Evolutionary conservation across 495 filamentous ascomycete species (phyloP).

Genomic region (Cercophora scortea): DNA sequence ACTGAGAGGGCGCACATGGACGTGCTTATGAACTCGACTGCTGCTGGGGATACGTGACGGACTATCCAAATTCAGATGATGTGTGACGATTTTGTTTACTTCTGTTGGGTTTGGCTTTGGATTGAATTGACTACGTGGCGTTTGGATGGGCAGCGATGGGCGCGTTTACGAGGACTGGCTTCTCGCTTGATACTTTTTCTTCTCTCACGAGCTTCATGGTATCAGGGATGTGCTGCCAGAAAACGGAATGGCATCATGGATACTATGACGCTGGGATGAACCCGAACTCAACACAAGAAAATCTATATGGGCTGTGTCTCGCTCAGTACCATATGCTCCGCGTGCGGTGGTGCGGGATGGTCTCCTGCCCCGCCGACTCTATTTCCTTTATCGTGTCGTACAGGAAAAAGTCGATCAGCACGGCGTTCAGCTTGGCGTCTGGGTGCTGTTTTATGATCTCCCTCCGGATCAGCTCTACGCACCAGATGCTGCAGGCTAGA

Average conservation of each 20-base stretch:
- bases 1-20: constrained; percentile 70
- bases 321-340: constrained; percentile 97
- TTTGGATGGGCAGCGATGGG: neutral
- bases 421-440: constrained; percentile 68
- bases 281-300: neutral
- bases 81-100: neutral
- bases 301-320: neutral
- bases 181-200: neutral
- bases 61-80: neutral
- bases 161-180: neutral
- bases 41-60: constrained; percentile 20
- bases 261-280: neutral
- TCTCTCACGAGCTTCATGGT: too few species aligned
- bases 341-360: constrained; percentile 84
- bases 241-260: neutral
- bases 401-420: constrained; percentile 92
- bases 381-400: constrained; percentile 88
- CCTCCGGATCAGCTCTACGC: constrained; percentile 78
- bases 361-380: constrained; percentile 52
- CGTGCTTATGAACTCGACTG: constrained; percentile 55
- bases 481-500: constrained; percentile 78
- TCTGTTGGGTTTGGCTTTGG: neutral
- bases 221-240: neutral
- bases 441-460: constrained; percentile 72
- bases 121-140: neutral